Conservation (phyloP, 805 yeast genomes). For the Lipomyces yamadae region DNA sequence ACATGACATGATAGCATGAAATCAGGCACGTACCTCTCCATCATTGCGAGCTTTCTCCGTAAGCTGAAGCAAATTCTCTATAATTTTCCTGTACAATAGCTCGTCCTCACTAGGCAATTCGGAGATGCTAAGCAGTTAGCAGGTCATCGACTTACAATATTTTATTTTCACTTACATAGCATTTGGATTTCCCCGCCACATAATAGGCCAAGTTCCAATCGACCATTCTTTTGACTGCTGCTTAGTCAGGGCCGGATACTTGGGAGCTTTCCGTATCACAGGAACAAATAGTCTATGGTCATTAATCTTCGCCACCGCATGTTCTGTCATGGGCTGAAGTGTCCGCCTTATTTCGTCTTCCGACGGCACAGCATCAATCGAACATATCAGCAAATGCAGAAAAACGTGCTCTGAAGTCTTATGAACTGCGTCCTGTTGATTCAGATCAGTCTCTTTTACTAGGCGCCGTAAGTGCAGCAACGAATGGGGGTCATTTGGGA, state of each 20-base stretch:
- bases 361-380: constrained; percentile 46
- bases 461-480: constrained; percentile 47
- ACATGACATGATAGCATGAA: not conserved
- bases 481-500: constrained; percentile 45
- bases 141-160: not conserved
- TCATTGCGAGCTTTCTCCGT: constrained; percentile 38
- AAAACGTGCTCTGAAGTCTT: constrained; percentile 14
- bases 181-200: constrained; percentile 90
- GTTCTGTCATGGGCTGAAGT: constrained; percentile 23
- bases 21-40: constrained; percentile 9
- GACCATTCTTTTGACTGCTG: constrained; percentile 74
- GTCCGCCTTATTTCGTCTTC: constrained; percentile 43
- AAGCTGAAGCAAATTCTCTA: constrained; percentile 42
- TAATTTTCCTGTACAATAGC: constrained; percentile 48
- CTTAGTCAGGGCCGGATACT: constrained; percentile 68
- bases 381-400: constrained; percentile 54
- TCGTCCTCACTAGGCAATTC: constrained; percentile 57
- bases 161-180: constrained; percentile 39
- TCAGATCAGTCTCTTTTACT: constrained; percentile 36
- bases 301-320: not conserved
- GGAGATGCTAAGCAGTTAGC: constrained; percentile 60
- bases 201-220: constrained; percentile 74
- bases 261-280: constrained; percentile 54
- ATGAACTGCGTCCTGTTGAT: constrained; percentile 6
- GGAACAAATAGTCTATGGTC: constrained; percentile 22